These are phyloP conservation scores for Phoma sp. DNA, from an alignment of 2,329 filamentous ascomycete genomes.

Conservation along the genomic window DNA sequence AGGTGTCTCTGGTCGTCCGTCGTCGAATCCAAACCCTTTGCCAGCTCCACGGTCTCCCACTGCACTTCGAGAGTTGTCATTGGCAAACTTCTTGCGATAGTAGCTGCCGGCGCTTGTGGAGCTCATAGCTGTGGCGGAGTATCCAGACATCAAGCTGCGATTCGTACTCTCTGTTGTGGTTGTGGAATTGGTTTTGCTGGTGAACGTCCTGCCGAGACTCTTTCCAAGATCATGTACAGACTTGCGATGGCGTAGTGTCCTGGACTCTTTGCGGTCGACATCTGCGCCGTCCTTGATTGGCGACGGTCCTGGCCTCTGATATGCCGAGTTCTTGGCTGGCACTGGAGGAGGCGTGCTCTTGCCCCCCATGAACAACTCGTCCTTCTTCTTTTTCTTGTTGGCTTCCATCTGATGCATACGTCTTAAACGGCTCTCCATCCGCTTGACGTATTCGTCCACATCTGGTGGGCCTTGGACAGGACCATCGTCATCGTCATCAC, in stretches of 20 bases:
- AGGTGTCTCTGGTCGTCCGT: slow-evolving; percentile 59
- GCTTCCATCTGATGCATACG: slow-evolving; percentile 67
- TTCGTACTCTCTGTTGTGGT: slow-evolving; percentile 75
- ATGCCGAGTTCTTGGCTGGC: slow-evolving; percentile 63
- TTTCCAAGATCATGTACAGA: slow-evolving; percentile 80
- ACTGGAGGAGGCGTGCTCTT: slow-evolving; percentile 64
- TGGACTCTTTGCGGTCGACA: slow-evolving; percentile 41
- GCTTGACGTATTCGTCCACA: slow-evolving; percentile 84
- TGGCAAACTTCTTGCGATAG: slow-evolving; percentile 72
- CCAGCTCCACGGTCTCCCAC: slow-evolving; percentile 58
- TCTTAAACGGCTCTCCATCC: slow-evolving; percentile 85
- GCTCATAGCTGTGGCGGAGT: slow-evolving; percentile 88
- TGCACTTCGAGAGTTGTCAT: slow-evolving; percentile 67
- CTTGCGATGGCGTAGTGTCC: slow-evolving; percentile 66
- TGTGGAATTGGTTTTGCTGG: slow-evolving; percentile 84
- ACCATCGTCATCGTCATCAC: slow-evolving; percentile 59
- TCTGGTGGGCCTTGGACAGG: slow-evolving; percentile 70
- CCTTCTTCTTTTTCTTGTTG: slow-evolving; percentile 40
- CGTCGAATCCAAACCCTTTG: slow-evolving; percentile 49
- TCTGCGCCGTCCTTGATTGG: slow-evolving; percentile 38
- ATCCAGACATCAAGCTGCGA: slow-evolving; percentile 91
- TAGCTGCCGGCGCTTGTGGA: slow-evolving; percentile 95
- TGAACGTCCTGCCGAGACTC: slow-evolving; percentile 79
- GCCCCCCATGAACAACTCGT: slow-evolving; percentile 60
- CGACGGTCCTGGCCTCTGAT: slow-evolving; percentile 52